Evolutionary conservation across 495 filamentous ascomycete species (phyloP), one percentile per base, ranked within the genome.

Genomic region (Lineolata rhizophorae): DNA sequence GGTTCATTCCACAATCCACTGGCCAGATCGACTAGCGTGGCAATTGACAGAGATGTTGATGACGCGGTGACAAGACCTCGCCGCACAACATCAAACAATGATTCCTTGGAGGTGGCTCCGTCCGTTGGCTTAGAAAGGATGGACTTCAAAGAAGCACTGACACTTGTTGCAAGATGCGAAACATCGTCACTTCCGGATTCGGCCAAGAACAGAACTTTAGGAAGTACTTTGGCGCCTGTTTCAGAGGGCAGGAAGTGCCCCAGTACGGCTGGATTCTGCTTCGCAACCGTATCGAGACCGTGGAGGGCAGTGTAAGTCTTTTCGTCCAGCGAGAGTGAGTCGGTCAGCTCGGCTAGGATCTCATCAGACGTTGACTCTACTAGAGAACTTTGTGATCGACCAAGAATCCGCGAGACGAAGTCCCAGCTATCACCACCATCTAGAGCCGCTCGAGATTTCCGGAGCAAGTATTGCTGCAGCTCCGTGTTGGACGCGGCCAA

Each of bases 171-270:
- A 24, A 58, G 41, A 18, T 54, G 45, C 6, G 65, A 52, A 11
- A 73, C 41, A n/a, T 57, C 56, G 13, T 71, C 65, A 18, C 61
- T 53, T 4, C 58, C 33, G 6, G 62, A 65, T 31, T 76, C 67
- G 13, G 62, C 51, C 5, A 76, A 49, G 30, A 58, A 61, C 0
- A 77, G 46, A 5, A 79, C 42, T 27, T 57, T 62, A 17, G 57
- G 62, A 11, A 70, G 50, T 29, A 77, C 36, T 26, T 57, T 55
- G 3, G 62, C 59, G 11, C 68, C 69, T 37, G 61, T 33, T 6
- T 46, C 27, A 1, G 44, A 44, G 3, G 38, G 24, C 2, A 52
- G 15, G 26, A 54, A 55, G 0, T 19, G 17, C 27, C 46, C 48
- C 5, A 62, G 5, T 11, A 45, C 20, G 10, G 35, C 21, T 10